Percentiles rank a stretch among this genome's conserved stretches.
Evolutionary conservation across 305 asterid species (phyloP).

Genomic region (Ilex paraguariensis): DNA sequence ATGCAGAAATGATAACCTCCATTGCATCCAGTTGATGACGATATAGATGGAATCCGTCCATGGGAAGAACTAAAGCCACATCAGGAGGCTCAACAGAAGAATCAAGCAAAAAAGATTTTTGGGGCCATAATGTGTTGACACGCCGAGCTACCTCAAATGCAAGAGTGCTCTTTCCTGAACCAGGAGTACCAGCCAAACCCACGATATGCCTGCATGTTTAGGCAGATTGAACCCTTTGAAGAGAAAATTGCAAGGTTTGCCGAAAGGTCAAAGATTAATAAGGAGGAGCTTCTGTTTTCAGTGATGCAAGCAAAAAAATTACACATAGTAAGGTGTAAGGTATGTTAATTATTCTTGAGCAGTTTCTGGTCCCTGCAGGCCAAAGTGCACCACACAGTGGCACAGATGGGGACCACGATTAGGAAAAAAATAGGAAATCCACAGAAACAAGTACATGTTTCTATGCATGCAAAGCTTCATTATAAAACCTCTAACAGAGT

Average conservation of each 20-base stretch:
- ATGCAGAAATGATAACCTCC: conserved; percentile 50
- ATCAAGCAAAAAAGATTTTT: conserved; percentile 50
- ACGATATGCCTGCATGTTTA: conserved; percentile 60
- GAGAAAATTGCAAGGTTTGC: not conserved
- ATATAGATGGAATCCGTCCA: conserved; percentile 98
- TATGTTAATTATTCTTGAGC: conserved; percentile 2
- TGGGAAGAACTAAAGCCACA: conserved; percentile 79
- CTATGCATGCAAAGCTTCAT: too few relatives aligned
- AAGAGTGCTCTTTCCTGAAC: conserved; percentile 90
- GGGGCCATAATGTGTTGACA: conserved; percentile 81
- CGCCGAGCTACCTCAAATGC: conserved; percentile 72
- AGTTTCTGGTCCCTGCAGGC: too few relatives aligned
- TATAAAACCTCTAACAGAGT: too few relatives aligned
- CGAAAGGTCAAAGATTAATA: not conserved
- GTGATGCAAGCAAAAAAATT: conserved; percentile 4
- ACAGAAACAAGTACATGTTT: too few relatives aligned
- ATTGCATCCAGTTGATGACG: conserved; percentile 83
- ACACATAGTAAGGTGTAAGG: conserved; percentile 8
- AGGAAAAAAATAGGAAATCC: too few relatives aligned
- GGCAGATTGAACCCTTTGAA: conserved; percentile 13
- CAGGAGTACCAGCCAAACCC: conserved; percentile 97
- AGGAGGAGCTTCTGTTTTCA: not conserved
- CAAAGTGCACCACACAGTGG: too few relatives aligned
- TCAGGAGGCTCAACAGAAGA: conserved; percentile 72
- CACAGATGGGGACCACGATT: too few relatives aligned